Conservation (phyloP, 768 basidiomycete genomes). For the Coprinopsis cinerea region DNA sequence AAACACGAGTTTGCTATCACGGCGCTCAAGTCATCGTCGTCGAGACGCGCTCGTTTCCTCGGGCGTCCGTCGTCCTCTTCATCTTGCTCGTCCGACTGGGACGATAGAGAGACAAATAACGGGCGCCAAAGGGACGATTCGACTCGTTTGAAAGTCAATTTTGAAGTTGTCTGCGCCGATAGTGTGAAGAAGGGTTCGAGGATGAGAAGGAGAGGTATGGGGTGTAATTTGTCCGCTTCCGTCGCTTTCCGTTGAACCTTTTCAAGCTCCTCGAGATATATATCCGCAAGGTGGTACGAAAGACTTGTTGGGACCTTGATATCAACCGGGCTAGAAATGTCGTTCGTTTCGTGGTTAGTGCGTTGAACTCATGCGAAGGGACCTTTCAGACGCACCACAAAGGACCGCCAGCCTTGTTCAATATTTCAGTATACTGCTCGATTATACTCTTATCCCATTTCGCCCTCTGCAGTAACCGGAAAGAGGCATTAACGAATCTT, state of each 20-base stretch:
- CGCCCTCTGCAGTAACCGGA: constrained; percentile 66
- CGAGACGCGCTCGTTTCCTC: constrained; percentile 42
- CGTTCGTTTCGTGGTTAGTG: too few species aligned
- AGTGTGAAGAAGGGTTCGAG: constrained; percentile 64
- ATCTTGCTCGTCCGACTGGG: constrained; percentile 30
- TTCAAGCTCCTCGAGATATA: constrained; percentile 87
- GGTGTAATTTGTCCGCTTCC: constrained; percentile 35
- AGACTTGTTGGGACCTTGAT: constrained; percentile 71
- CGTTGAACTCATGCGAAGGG: too few species aligned
- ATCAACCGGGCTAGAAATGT: constrained; percentile 58
- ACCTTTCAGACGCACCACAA: constrained; percentile 67
- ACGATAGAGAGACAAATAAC: constrained; percentile 48
- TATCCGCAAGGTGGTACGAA: constrained; percentile 81
- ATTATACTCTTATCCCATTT: constrained; percentile 60
- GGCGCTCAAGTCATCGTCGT: constrained; percentile 25
- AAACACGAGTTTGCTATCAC: constrained; percentile 52
- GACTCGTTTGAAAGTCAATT: constrained; percentile 67
- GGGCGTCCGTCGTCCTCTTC: constrained; percentile 33
- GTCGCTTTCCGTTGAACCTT: constrained; percentile 40
- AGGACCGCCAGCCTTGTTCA: constrained; percentile 68
- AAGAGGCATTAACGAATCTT: constrained; percentile 80
- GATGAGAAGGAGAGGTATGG: constrained; percentile 31
- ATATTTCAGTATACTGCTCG: constrained; percentile 61
- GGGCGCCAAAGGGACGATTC: constrained; percentile 65
- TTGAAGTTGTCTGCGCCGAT: constrained; percentile 60